Conservation (phyloP, 768 basidiomycete genomes). For the Clavulina sp. region DNA sequence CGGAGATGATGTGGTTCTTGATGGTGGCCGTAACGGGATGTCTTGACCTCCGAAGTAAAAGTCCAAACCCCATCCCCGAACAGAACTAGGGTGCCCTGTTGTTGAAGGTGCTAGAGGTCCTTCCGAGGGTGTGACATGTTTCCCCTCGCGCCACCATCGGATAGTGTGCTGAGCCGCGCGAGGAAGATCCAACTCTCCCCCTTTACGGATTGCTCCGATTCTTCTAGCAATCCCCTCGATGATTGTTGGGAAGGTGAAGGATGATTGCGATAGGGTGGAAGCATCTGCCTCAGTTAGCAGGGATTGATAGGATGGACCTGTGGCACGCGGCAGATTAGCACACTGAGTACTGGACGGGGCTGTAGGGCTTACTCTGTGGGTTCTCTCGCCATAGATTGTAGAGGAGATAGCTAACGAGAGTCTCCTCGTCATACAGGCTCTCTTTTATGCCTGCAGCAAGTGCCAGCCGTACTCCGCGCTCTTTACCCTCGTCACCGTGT, state of each 20-base stretch:
- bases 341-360: slow-evolving; percentile 31
- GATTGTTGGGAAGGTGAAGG: slow-evolving; percentile 28
- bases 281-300: too few species aligned
- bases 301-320: slow-evolving; percentile 31
- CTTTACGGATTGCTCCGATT: slow-evolving; percentile 67
- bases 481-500: slow-evolving; percentile 65
- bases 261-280: too few species aligned
- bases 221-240: slow-evolving; percentile 50
- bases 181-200: slow-evolving; percentile 49
- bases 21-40: too few species aligned
- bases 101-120: background rate
- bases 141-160: slow-evolving; percentile 60
- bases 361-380: slow-evolving; percentile 35
- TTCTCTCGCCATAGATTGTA: slow-evolving; percentile 69
- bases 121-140: slow-evolving; percentile 12
- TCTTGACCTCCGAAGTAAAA: slow-evolving; percentile 8
- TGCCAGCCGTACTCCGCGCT: slow-evolving; percentile 83
- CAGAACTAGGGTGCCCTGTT: slow-evolving; percentile 1
- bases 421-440: slow-evolving; percentile 70
- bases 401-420: slow-evolving; percentile 70
- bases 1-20: too few species aligned
- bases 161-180: slow-evolving; percentile 72
- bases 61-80: slow-evolving; percentile 6
- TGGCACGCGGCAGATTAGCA: slow-evolving; percentile 9
- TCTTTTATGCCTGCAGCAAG: slow-evolving; percentile 96